phyloP scores from a whole-genome alignment of 2,329 filamentous ascomycete genomes.

The Cyphellophora attinorum region DNA sequence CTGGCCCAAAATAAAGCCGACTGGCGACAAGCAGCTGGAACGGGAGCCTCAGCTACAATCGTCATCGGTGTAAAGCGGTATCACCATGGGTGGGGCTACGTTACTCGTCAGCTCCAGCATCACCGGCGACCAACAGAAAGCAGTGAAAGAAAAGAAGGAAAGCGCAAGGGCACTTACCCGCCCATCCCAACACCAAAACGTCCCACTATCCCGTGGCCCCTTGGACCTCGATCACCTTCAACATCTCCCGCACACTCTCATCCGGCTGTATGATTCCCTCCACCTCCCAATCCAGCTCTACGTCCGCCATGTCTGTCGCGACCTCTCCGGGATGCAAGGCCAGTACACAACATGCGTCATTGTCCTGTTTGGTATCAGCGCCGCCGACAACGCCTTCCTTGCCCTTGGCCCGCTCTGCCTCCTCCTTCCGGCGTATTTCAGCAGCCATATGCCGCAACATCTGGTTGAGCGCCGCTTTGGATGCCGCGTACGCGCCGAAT shows the following conservation, averaged over 20 bases:
- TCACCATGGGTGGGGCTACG: too few relatives aligned
- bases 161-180: conserved; percentile 25
- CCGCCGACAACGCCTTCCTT: too few relatives aligned
- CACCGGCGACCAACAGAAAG: too few relatives aligned
- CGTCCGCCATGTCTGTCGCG: conserved; percentile 46
- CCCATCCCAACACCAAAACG: conserved; percentile 48
- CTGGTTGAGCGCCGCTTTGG: conserved; percentile 50
- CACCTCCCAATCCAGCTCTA: conserved; percentile 42
- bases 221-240: conserved; percentile 42
- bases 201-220: conserved; percentile 39
- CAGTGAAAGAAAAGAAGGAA: neutral
- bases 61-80: too few relatives aligned
- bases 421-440: conserved; percentile 44
- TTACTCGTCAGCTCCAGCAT: too few relatives aligned
- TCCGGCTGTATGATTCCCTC: conserved; percentile 42
- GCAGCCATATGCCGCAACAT: conserved; percentile 47
- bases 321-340: conserved; percentile 52
- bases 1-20: too few relatives aligned
- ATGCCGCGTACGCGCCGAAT: conserved; percentile 49
- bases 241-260: conserved; percentile 41
- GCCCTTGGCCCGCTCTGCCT: conserved; percentile 32
- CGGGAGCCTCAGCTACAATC: too few relatives aligned
- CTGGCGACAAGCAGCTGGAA: too few relatives aligned
- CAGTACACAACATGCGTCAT: too few relatives aligned
- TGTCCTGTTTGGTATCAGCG: too few relatives aligned